Evolutionary conservation across 1,284 basidiomycete species (phyloP).

Genomic region (Volvariella volvacea): DNA sequence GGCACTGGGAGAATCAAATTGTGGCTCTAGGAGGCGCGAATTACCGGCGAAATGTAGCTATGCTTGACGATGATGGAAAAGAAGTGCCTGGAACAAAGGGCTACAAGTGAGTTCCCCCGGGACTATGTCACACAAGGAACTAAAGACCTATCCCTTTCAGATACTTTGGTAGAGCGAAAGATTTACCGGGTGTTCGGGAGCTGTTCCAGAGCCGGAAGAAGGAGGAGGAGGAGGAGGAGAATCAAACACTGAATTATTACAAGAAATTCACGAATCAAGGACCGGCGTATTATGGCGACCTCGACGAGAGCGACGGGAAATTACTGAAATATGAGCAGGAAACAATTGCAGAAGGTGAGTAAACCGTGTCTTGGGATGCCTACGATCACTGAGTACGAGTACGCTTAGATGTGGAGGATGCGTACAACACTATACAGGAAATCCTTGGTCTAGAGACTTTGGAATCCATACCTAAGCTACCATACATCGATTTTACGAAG

Average conservation of each 20-base stretch:
- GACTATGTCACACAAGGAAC: no score
- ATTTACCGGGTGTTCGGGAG: constrained; percentile 93
- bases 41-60: constrained; percentile 85
- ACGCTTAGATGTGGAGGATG: constrained; percentile 70
- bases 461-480: constrained; percentile 40
- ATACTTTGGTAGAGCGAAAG: constrained; percentile 96
- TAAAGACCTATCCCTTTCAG: no score
- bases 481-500: constrained; percentile 19
- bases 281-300: constrained; percentile 87
- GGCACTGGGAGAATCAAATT: constrained; percentile 98
- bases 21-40: constrained; percentile 94
- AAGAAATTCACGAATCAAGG: constrained; percentile 88
- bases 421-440: constrained; percentile 49
- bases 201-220: constrained; percentile 82
- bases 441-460: constrained; percentile 48
- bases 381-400: no score
- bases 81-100: constrained; percentile 97
- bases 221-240: constrained; percentile 83
- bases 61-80: constrained; percentile 90
- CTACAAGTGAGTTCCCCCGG: constrained; percentile 97
- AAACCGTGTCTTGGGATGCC: not conserved
- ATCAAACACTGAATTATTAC: constrained; percentile 70
- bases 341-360: constrained; percentile 70
- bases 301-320: constrained; percentile 75
- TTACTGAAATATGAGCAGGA: constrained; percentile 69